Base-by-base conservation (phyloP, 345 rosid species). In the Gynandropsis gynandra region DNA sequence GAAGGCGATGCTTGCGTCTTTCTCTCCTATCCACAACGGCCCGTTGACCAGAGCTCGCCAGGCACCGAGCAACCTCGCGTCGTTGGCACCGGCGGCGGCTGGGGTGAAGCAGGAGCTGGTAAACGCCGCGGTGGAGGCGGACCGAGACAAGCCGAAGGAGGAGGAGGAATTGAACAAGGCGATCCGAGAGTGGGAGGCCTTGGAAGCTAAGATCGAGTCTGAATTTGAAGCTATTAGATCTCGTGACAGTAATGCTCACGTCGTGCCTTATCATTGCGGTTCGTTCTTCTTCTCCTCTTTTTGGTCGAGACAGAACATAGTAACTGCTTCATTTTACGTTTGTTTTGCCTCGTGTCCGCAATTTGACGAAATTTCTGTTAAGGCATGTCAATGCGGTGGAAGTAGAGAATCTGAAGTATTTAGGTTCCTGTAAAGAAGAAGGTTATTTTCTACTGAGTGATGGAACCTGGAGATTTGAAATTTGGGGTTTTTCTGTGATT, bases 21-120 rank as follows among this genome's bases (percentile, higher is more conserved):
- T 74, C 36, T 8, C 78, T 36, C 80, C 77, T 71, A 64, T 80
- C 68, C 95, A 93, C 54, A 74, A 78, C 66, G 99, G 99, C 0
- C 99, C 99, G 6, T 60, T 93, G 61, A 93, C 99, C 7, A 78
- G 99, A 69, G 95, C 92, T 54, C 88, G 97, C 33, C 93, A 87
- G 50, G 76, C 72, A 2, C 99, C 99, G 0, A 62, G 62, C 58
- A 76, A 33, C 64, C 32, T 47, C 6, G 16, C 47, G 29, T 53
- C 63, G 16, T 64, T 37, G 33, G 52, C 17, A 15, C 37, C 10
- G 14, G 18, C 61, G 35, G 70, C 52, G 47, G 7, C 24, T 10
- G 74, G 67, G 27, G 46, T 49, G 16, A 52, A 61, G 70, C 48
- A 62, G 10, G 74, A 67, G 59, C 36, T 57, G 10, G 36, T 33